Base-by-base conservation (phyloP, 768 basidiomycete genomes). In the Sutorius australiensis region DNA sequence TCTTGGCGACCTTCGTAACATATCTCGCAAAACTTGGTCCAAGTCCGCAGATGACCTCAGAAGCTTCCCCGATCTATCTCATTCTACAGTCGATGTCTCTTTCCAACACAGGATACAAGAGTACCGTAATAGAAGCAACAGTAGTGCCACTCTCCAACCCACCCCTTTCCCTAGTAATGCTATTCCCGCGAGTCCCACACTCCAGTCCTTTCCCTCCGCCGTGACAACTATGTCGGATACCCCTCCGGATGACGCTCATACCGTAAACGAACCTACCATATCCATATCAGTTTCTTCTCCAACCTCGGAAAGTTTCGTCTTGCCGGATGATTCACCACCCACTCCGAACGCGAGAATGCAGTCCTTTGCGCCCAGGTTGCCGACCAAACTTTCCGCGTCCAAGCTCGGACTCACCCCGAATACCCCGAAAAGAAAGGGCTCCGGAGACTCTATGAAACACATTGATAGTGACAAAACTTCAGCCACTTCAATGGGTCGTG, bases 1-100 rank as follows among this genome's bases (percentile, higher is more conserved):
- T 16, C 73, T 80, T 5, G 87, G 87, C 5, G 89, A 91, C 68
- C 75, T 91, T 45, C 82, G 86, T 40, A 72, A 67, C 45, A 81
- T 89, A 10, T 86, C 87, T 1, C 78, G 82, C 61, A 86, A 82
- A 65, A 79, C 77, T 12, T 92, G 89, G 89, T 89, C 88, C 24
- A 83, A 75, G 64, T 90, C 87, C 6, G 88, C 82, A 19, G 89
- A 92, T 63, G 89, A 92, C 66, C 77, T 92, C 46, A 78, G 81
- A 61, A 82, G 79, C 64, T 69, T 83, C 45, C 74, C 75, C 13
- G 62, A 65, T 36, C 68, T 59, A 12, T 67, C 67, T 27, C 58
- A 53, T 51, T 60, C 71, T 34, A 71, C 72, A n/a, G 61, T 77
- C 47, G 77, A 79, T 41, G 59, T 76, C 6, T 73, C 76, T 17